Evolutionary conservation across 768 basidiomycete genomes (phyloP), one percentile per base, ranked within the genome.

Genomic region (Lactarius evosmus): DNA sequence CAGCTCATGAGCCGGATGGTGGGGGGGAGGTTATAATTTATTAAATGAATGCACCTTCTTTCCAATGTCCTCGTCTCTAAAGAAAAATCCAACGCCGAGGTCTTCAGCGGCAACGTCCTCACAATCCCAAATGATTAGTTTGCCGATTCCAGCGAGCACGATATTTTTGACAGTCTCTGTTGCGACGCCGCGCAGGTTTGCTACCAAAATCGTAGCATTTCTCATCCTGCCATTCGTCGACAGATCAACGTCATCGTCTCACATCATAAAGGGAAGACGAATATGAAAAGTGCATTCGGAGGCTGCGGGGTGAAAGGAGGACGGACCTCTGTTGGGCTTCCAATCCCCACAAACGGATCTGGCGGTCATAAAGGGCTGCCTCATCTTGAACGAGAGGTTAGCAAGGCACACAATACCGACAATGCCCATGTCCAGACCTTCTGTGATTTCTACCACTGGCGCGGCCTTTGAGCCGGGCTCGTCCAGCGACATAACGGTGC

Each of bases 81-180:
- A 95, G 76, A 98, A 88, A 80, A 98, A 97, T 16, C 94, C 92
- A 4, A 87, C 84, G 14, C 94, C 94, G 36, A 98, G 83, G 76
- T 98, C 97, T 73, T 93, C 88, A 72, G 88, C 86, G 22, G 78
- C 72, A 36, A 99, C 91, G 14, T 82, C 77, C 66, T 84, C 86
- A 25, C 80, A 79, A 76, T 99, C 97, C 69, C 92, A 82, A 44
- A 98, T 82, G 65, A 97, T 79, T 65, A 99, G 77, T 72, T 85
- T 88, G 29, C 97, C 97, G 61, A 99, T 92, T 44, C 97, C 97
- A 11, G 97, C 92, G 53, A 99, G 83, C 19, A 98, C 96, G 72
- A 99, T 90, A 73, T 99, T 99, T 77, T 98, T 99, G 75, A 98
- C 90, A 17, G 88, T 85, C 74, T 99, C 97, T 7, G 94, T 93